phyloP scores from a whole-genome alignment of 2,329 filamentous ascomycete genomes.

The Furcasterigmium furcatum region DNA sequence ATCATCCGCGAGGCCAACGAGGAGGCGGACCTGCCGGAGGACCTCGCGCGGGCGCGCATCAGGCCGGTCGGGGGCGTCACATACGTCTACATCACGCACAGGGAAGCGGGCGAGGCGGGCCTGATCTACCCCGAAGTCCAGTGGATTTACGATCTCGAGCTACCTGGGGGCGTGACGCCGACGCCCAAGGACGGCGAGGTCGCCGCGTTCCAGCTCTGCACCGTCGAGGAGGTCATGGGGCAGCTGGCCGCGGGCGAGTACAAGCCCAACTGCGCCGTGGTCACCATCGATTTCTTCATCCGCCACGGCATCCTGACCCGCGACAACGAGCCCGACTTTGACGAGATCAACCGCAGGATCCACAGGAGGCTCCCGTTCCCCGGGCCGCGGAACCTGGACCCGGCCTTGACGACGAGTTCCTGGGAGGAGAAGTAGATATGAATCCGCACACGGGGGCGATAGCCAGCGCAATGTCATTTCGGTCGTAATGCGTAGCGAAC shows the following conservation, averaged over 20 bases:
- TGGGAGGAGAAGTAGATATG: not conserved
- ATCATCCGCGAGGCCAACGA: conserved; percentile 83
- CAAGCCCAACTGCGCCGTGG: conserved; percentile 88
- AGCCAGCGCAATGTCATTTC: not conserved
- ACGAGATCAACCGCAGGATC: conserved; percentile 71
- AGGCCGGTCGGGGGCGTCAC: conserved; percentile 68
- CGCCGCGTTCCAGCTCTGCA: conserved; percentile 76
- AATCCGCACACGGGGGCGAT: not conserved
- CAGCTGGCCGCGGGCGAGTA: conserved; percentile 72
- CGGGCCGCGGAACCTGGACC: conserved; percentile 47
- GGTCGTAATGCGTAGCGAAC: no score
- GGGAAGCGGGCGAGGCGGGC: conserved; percentile 75
- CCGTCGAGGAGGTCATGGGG: conserved; percentile 69
- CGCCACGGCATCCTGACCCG: conserved; percentile 76
- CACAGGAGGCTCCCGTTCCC: conserved; percentile 82
- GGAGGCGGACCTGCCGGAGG: conserved; percentile 77
- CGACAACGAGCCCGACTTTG: conserved; percentile 75
- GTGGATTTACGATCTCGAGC: conserved; percentile 85
- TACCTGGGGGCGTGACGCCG: conserved; percentile 65
- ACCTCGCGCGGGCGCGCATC: conserved; percentile 59
- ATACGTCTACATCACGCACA: conserved; percentile 79
- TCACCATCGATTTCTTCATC: conserved; percentile 87
- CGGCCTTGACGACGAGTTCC: not conserved
- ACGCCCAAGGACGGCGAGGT: conserved; percentile 87
- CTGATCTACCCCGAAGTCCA: conserved; percentile 88